Evolutionary conservation across 768 basidiomycete genomes (phyloP), one percentile per base, ranked within the genome.

Genomic region (Cubamyces lactineus): DNA sequence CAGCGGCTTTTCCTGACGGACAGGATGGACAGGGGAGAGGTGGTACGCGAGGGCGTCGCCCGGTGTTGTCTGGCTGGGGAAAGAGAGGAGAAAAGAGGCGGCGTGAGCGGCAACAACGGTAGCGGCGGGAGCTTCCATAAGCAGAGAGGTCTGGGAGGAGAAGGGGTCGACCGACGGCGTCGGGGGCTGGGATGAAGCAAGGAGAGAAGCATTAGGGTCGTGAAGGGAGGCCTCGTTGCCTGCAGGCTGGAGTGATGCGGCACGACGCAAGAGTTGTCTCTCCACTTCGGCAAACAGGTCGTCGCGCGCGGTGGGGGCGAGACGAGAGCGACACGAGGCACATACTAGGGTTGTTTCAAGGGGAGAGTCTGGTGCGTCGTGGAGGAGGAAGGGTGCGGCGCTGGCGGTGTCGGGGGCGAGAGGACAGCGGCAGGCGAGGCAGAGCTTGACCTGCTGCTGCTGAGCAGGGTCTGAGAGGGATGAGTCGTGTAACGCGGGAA

Each of bases 311-410:
- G 63, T 38, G 66, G 77, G 64, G 30, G 71, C 64, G 30, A 77
- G 65, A 59, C 73, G 76, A 40, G 78, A 77, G 38, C 79, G 79
- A 75, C 84, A 86, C 50, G 77, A 70, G 15, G 74, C 73, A 66
- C 84, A 86, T 56, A 86, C 79, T 62, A 78, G 65, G 63, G 52
- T 64, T 30, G 67, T 65, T 41, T 73, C 71, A 62, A 66, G 67
- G n/a, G 46, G 45, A 16, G 68, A 41, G 47, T 73, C 71, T 38
- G 66, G 57, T 61, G 57, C 67, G 63, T 71, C 70, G 57, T 69
- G 67, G 41, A 73, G 53, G 62, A 71, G 54, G 62, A 70, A 69
- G 55, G 71, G 43, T 19, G 67, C 57, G 41, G 57, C 61, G 61
- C 65, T 70, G 62, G 67, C 43, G 23, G 69, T 55, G 61, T 76